Base-by-base conservation (phyloP, 805 yeast genomes). In the Lachancea cidri region DNA sequence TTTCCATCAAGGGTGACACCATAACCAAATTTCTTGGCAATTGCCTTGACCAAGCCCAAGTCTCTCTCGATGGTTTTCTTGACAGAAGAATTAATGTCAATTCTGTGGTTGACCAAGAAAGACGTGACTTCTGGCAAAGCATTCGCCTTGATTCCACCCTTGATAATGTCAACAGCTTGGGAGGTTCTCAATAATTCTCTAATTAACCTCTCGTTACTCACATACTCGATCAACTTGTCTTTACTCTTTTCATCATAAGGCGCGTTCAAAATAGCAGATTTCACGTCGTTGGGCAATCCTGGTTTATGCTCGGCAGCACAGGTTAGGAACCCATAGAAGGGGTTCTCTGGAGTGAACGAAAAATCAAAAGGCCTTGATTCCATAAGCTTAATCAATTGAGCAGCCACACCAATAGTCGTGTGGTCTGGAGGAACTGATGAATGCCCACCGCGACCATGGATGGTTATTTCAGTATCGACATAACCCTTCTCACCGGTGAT, bases 401-500 rank as follows among this genome's bases (percentile, higher is more conserved):
- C 70, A 38, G 81, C 67, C 29, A 85, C 72, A 11, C 93, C 95
- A 62, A 86, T 83, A 2, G 83, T 73, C 4, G 94, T 84, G 54
- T 86, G 93, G 36, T 76, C 81, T 2, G 91, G 91, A 8, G 94
- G 93, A 13, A 73, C 60, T 6, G 89, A 81, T 1, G 91, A 78
- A 56, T 84, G 94, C 5, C 94, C 94, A 30, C 94, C 94, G 11
- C 78, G 76, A 17, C 85, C 79, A 18, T 64, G 64, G 32, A 84
- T 62, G 3, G 69, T 67, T 31, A 82, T 66, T 20, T 58, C 58
- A 34, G 79, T 60, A 43, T 79, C 81, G 16, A 80, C 56, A 43
- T 71, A 72, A 4, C 86, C 85, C 58, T 79, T 79, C 54, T 81
- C 84, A 15, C 77, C 79, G 13, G 81, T 74, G 3, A 77, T 72